Base-by-base conservation (phyloP, 345 rosid species). In the Microcos paniculata region DNA sequence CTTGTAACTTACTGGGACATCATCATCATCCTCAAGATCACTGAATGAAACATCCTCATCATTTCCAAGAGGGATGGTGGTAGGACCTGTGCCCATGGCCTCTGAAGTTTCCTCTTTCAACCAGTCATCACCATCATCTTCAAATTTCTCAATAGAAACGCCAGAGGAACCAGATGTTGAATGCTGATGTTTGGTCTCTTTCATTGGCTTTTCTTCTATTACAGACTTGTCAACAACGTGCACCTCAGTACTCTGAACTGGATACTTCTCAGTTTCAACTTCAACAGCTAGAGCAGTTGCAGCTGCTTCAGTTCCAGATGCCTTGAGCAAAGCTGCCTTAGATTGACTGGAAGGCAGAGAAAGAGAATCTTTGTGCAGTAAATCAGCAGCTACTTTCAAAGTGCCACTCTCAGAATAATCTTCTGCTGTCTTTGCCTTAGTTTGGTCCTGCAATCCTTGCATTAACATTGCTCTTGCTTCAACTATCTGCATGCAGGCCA, bases 21-120 rank as follows among this genome's bases (percentile, higher is more conserved):
- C 94, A 59, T 92, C 97, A 55, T 94, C 98, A 3, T 93, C 97
- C 88, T 96, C 98, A 0, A 96, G 95, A 84, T 96, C 99, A 80
- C 99, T 94, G 74, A 94, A 96, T 5, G 98, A 93, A n/a, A 94
- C 95, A 70, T 94, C 99, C 74, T 94, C 98, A 1, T 92, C 98
- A 76, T 93, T 90, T 72, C 70, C 96, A 45, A 89, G 73, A 31
- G 73, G 88, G 69, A 80, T 74, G 8, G 88, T 69, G 52, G 88
- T 80, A 77, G 86, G 86, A 78, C 81, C 53, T 19, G 73, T 72
- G 23, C 83, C 88, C 63, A 79, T 70, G 45, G 49, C 77, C 72
- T 88, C 94, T 9, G 88, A 82, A 70, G 69, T 87, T 77, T 90
- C 98, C 70, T 90, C 98, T 64, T 92, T 87, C 80, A 92, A 82